Base-by-base conservation (phyloP, 768 basidiomycete species). In the Russula olivacea region DNA sequence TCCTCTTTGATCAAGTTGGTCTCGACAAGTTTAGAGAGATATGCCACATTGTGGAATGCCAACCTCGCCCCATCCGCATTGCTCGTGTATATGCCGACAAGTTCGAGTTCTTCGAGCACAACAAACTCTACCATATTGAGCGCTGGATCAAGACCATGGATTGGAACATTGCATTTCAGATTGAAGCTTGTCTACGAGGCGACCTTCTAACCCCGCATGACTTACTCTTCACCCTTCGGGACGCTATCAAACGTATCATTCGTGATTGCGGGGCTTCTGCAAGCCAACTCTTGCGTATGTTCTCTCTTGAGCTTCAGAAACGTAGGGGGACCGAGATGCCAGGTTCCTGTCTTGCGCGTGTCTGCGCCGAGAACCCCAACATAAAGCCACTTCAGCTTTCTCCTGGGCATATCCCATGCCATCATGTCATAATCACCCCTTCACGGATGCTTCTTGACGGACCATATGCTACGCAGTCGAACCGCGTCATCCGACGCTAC, bases 371-470 rank as follows among this genome's bases (percentile, higher is more conserved):
- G 59, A 70, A 28, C 69, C 73, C 56, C 55, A 59, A 8, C 28
- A 54, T 53, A 14, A 67, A 30, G 54, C 66, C 49, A 57, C 71
- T 21, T 65, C 61, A 12, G 63, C 76, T 56, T 4, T 69, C 75
- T 25, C 62, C 71, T n/a, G 76, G 81, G 6, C 74, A 77, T 21
- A 86, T 89, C 69, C 75, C 76, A 34, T 91, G 87, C 67, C 84
- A 83, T 56, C 88, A 89, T 66, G 83, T 88, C 55, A 88, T 86
- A 1, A 81, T 91, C 43, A 88, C 89, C 0, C 91, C 91, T 0
- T 88, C 87, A 10, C 80, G 87, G 25, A 74, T 87, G 58, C 73
- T 89, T 21, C 74, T 92, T 15, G 89, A 91, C 74, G 91, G 91
- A 0, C 91, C 91, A 3, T 86, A 83, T 61, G 70, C 83, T 1